Evolutionary conservation across 176 grass and related monocot genomes (phyloP).

Genomic region (Cenchrus americanus): DNA sequence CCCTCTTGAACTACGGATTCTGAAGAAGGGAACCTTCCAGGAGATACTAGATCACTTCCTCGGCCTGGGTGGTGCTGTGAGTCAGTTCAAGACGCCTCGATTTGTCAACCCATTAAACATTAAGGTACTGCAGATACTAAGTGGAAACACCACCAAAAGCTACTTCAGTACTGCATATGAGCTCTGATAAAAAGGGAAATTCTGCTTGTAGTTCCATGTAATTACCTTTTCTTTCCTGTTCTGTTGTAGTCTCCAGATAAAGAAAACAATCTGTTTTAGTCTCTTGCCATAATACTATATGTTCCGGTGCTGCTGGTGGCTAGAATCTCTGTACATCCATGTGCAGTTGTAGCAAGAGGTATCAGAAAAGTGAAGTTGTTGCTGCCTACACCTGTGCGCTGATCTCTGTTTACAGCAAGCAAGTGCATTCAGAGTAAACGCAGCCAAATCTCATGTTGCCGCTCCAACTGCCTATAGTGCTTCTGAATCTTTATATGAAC

Average conservation of each 20-base stretch:
- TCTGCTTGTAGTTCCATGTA: constrained; percentile 38
- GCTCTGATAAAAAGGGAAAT: constrained; percentile 33
- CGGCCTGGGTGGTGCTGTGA: constrained; percentile 61
- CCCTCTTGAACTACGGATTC: constrained; percentile 79
- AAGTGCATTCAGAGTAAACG: background rate
- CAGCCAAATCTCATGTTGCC: background rate
- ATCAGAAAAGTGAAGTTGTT: constrained; percentile 22
- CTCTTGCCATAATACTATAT: constrained; percentile 12
- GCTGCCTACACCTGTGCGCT: constrained; percentile 4
- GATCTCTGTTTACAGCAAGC: constrained; percentile 2
- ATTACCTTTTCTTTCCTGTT: constrained; percentile 35
- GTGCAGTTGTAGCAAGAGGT: constrained; percentile 28
- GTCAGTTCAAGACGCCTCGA: constrained; percentile 96
- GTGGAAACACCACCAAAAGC: constrained; percentile 49
- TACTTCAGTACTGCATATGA: constrained; percentile 86
- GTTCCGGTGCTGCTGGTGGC: constrained; percentile 21
- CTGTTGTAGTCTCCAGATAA: constrained; percentile 44
- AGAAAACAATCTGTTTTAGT: constrained; percentile 38
- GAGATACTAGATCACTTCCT: constrained; percentile 84
- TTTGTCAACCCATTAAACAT: constrained; percentile 59
- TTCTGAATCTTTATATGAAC: background rate
- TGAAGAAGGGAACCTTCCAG: constrained; percentile 80
- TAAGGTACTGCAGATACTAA: constrained; percentile 81
- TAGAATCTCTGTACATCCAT: constrained; percentile 39
- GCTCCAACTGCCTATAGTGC: background rate